Evolutionary conservation across 1,284 basidiomycete genomes (phyloP), one percentile per base, ranked within the genome.

Genomic region (Ustilago tritici): DNA sequence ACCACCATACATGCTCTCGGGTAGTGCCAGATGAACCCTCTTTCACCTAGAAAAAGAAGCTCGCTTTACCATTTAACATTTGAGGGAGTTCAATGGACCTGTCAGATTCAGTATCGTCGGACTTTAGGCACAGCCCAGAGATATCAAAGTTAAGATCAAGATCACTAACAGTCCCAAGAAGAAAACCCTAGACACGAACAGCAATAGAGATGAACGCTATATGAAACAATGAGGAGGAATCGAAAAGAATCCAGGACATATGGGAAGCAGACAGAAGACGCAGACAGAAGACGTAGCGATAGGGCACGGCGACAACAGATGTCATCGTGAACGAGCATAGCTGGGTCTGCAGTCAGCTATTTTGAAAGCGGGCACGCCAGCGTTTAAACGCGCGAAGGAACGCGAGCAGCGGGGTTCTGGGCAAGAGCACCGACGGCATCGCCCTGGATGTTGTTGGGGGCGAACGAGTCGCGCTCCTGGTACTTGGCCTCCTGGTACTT

Each of bases 401-500:
- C 73, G 23, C 73, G 68, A 62, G 73, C 76, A 36, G 72, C 71
- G 31, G 68, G 17, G 68, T 74, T 78, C 62, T 78, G 71, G 40
- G 76, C 71, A 7, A 78, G 71, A 28, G 71, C 69, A 40, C 76
- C 76, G 19, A 74, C 71, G 11, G 71, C 68, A 28, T 78, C 68
- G 56, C 56, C 56, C n/a, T 43, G 41, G 61, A 78, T 78, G 59
- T 70, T 65, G 49, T 70, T 61, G 34, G 68, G 71, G 52, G 65
- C 71, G 55, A 74, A 74, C 31, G 68, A 76, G 61, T 76, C 73
- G 50, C 65, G 61, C 63, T 70, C 61, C 65, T 76, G 74, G 60
- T 68, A 69, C 57, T 75, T 70, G 54, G 59, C 56, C 61, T 78
- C 75, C 63, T 76, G 74, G 60, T 68, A 69, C 57, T 75, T 70